These are phyloP conservation scores for Cystofilobasidium ferigula DNA, from an alignment of 768 basidiomycete species.

Conservation along the genomic window DNA sequence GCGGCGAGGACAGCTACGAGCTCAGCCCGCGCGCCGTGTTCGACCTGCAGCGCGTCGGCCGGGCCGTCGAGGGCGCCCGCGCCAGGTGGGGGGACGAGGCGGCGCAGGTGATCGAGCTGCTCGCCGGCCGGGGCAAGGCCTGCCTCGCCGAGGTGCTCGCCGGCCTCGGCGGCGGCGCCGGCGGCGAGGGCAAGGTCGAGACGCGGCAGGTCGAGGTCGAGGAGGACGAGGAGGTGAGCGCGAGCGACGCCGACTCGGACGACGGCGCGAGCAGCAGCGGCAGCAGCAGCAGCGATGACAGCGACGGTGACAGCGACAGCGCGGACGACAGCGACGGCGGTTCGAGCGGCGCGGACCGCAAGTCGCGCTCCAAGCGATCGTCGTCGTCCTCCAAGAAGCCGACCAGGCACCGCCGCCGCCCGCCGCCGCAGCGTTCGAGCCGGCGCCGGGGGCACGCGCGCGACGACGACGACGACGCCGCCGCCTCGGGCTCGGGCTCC, in stretches of 20 bases:
- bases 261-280: not conserved
- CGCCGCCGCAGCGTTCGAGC: no score
- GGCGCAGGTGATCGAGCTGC: constrained; percentile 58
- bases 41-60: constrained; percentile 67
- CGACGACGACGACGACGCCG: no score
- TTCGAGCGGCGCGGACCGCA: no score
- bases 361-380: no score
- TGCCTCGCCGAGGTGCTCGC: constrained; percentile 56
- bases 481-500: not conserved
- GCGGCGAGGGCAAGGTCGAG: not conserved
- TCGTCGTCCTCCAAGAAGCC: no score
- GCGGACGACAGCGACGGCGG: no score
- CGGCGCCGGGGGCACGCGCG: no score
- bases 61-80: constrained; percentile 63
- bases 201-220: constrained; percentile 1
- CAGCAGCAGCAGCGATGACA: no score
- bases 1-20: constrained; percentile 57
- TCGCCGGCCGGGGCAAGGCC: constrained; percentile 79
- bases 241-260: not conserved
- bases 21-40: constrained; percentile 75
- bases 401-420: no score
- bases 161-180: constrained; percentile 37
- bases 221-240: constrained; percentile 7
- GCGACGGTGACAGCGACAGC: no score
- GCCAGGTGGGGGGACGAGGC: constrained; percentile 58